phyloP scores from a whole-genome alignment of 2,329 filamentous ascomycete species.

The Pseudogymnoascus sp. region DNA sequence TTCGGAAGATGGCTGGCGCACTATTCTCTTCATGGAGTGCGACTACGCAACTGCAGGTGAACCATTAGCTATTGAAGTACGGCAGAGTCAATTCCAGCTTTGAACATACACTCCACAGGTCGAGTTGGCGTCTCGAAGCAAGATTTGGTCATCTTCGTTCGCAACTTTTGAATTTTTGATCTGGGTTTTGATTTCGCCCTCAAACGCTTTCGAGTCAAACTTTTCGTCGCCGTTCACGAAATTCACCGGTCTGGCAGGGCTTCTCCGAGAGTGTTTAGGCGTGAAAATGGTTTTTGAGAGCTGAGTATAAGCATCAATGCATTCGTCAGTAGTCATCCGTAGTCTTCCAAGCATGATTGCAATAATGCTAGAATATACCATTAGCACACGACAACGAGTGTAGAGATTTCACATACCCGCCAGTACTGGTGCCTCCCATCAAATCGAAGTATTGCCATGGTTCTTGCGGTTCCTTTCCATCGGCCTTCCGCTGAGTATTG shows the following conservation, averaged over 20 bases:
- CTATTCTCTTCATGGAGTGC: slow-evolving; percentile 7
- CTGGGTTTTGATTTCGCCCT: background rate
- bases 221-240: background rate
- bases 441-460: slow-evolving; percentile 48
- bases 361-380: slow-evolving; percentile 25
- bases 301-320: slow-evolving; percentile 27
- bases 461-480: background rate
- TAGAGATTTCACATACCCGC: slow-evolving; percentile 27
- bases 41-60: slow-evolving; percentile 11
- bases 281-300: slow-evolving; percentile 10
- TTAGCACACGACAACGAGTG: background rate
- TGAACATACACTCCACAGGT: background rate
- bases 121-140: background rate
- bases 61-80: background rate
- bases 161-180: background rate
- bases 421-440: slow-evolving; percentile 27
- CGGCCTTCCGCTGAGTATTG: background rate
- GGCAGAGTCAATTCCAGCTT: too few species aligned
- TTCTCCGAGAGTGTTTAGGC: background rate
- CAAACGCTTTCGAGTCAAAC: background rate
- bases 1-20: slow-evolving; percentile 3
- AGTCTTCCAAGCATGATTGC: slow-evolving; percentile 34
- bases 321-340: slow-evolving; percentile 30
- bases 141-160: background rate
- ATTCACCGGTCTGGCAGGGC: background rate